Evolutionary conservation across 2,329 filamentous ascomycete genomes (phyloP), one percentile per base, ranked within the genome.

Genomic region (Chalara sp.): DNA sequence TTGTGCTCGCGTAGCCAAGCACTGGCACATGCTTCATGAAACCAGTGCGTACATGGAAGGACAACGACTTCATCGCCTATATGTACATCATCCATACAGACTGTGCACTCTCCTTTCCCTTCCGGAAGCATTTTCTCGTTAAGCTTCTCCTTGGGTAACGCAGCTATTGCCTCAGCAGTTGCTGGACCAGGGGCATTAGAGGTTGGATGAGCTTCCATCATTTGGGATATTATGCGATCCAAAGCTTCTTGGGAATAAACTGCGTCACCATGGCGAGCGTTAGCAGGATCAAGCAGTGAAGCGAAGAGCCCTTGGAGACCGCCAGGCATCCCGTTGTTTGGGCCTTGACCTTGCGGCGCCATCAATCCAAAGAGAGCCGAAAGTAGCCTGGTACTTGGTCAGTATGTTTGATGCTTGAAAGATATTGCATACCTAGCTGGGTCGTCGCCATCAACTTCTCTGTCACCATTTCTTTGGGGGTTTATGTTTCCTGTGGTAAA

Each of bases 41-140:
- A 97, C 89, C 89, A 96, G 64, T 99, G 93, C 53, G 82, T 86
- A 70, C 93, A 99, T 0, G 90, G 90, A 47, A 99, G 70, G 44
- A 84, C 78, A 0, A 87, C 80, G 5, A 92, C 88, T 64, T 87
- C 82, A 32, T 87, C 83, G 8, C 83, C 86, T 35, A 87, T 64
- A 30, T 80, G 76, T 55, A 95, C 84, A 31, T 87, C 80, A 50
- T 96, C 90, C 73, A 97, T 95, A 69, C 93, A 99, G 52, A 99
- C 96, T 35, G 88, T 91, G 67, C 93, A 99, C 63, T 96, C 91
- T 41, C 83, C 85, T 52, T 86, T 87, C 5, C 72, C 69, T 49
- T 82, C 79, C 0, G 72, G 65, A 5, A 95, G 73, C 78, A 95
- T 84, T 41, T 84, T 77, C 51, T 78, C 72, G 47, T 88, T 80